Evolutionary conservation across 306 rosid species (phyloP), one percentile per base, ranked within the genome.

Genomic region (Oxytropis ochrocephala): DNA sequence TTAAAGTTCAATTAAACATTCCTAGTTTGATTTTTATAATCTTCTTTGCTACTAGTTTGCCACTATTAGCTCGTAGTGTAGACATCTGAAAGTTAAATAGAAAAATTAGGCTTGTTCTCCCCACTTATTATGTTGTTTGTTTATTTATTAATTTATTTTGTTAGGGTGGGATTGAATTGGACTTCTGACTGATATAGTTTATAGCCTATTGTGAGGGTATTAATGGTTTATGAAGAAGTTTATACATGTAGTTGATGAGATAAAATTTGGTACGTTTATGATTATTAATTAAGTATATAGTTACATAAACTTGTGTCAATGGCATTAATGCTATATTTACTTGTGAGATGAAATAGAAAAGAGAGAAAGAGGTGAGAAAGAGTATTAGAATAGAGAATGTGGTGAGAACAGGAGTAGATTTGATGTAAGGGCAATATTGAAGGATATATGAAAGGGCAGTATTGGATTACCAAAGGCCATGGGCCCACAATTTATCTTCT

Each of bases 51-150:
- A 7, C 44, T 27, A 4, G 33, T 30, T 57, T 12, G 7, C 33
- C 27, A 36, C 53, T 57, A n/a, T 75, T 33, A 58, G 42, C 70
- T 35, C 65, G 44, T 16, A 24, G 38, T 14, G 38, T 59, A 4
- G 78, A 50, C 44, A 18, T 72, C 24, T 16, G 41, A 49, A 68
- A 75, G 11, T 57, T 33, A 27, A 56, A 51, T 64, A n/a, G 30
- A 49, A 52, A 43, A 2, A 1, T 30, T 43, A 55, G 30, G 12
- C 4, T 5, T n/a, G 5, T 36, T 18, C 8, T 24, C 43, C 19
- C 6, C 10, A 14, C 16, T 18, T 24, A 2, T 21, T 21, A 2
- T 21, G n/a, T 21, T 21, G 24, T 21, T 21, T 21, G 24, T 24
- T 24, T 16, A 5, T 50, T 50, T 52, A 12, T 68, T 43, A 55